These are phyloP conservation scores for Boeremia exigua DNA, from an alignment of 2,329 filamentous ascomycete genomes.

Conservation along the genomic window DNA sequence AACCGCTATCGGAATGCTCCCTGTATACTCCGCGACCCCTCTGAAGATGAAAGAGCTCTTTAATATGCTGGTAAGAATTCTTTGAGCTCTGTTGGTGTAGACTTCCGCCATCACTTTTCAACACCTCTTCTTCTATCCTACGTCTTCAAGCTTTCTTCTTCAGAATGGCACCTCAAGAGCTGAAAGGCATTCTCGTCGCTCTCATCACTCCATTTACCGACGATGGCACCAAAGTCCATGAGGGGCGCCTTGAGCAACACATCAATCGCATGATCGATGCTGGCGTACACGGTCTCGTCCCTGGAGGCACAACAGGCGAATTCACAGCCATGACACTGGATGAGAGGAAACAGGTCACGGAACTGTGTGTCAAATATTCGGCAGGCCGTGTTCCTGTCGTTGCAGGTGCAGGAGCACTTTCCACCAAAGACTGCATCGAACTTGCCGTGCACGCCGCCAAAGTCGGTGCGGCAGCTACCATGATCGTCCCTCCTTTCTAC, in stretches of 20 bases:
- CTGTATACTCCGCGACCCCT: background rate
- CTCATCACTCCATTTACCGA: conserved; percentile 57
- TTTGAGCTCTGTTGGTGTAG: background rate
- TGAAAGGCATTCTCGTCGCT: conserved; percentile 56
- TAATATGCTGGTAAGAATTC: background rate
- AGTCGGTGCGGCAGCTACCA: conserved; percentile 52
- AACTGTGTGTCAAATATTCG: conserved; percentile 48
- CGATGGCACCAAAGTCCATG: conserved; percentile 52
- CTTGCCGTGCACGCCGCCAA: conserved; percentile 50
- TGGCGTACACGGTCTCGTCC: conserved; percentile 59
- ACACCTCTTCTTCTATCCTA: background rate
- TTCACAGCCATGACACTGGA: conserved; percentile 54
- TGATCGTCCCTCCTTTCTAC: conserved; percentile 60
- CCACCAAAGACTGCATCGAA: conserved; percentile 51
- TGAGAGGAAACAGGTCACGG: conserved; percentile 56
- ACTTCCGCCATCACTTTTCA: background rate
- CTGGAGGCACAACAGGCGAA: conserved; percentile 59
- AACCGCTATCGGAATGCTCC: conserved; percentile 6
- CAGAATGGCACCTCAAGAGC: conserved; percentile 24
- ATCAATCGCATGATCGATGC: conserved; percentile 54
- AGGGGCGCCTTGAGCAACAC: conserved; percentile 50
- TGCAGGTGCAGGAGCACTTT: conserved; percentile 54
- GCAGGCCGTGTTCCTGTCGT: conserved; percentile 52
- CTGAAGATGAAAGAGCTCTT: conserved; percentile 7
- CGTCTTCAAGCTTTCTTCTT: background rate